Base-by-base conservation (phyloP, 2,329 filamentous ascomycete species). In the Sclerotinia sclerotiorum region DNA sequence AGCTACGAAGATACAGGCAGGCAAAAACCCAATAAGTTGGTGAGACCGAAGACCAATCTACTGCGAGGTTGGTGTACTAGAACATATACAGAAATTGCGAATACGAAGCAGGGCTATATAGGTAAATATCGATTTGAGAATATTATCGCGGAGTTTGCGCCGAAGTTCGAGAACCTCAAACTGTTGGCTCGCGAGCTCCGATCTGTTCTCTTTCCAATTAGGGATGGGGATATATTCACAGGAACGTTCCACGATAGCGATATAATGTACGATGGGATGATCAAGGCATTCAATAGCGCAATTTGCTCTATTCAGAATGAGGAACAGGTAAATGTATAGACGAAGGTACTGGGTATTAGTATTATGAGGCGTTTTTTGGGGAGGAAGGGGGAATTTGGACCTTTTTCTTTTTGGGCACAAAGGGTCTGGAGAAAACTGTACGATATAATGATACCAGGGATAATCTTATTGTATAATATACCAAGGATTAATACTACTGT, bases 31-130 rank as follows among this genome's bases (percentile, higher is more conserved):
- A 71, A 66, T n/a, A 72, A 69, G 67, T 5, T 68, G 63, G 61
- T 69, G 29, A 69, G 48, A 69, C 21, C 19, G 19, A 69, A 70
- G 60, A 69, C 46, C 44, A 70, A 52, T 62, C 63, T 68, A 68
- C 29, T 72, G 11, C 61, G 39, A 64, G 46, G 68, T 64, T 78
- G 70, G 73, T 78, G 77, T 72, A 74, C 69, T 60, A 69, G 73
- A 52, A 73, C 17, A 46, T 77, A 75, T 69, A 61, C 60, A 65
- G 56, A 76, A 51, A 78, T 77, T 69, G 71, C 10, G 19, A 67
- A 24, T 2, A 77, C 29, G 5, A 77, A 71, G 3, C 24, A 21
- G 55, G 69, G 27, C 10, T 29, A 73, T 52, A 73, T 75, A 32
- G 60, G 58, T 57, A 71, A 69, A 58, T 68, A 68, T 65, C 19